Evolutionary conservation across 179 eudicot genomes (phyloP), one percentile per base, ranked within the genome.

Genomic region (Drosera spatulata): DNA sequence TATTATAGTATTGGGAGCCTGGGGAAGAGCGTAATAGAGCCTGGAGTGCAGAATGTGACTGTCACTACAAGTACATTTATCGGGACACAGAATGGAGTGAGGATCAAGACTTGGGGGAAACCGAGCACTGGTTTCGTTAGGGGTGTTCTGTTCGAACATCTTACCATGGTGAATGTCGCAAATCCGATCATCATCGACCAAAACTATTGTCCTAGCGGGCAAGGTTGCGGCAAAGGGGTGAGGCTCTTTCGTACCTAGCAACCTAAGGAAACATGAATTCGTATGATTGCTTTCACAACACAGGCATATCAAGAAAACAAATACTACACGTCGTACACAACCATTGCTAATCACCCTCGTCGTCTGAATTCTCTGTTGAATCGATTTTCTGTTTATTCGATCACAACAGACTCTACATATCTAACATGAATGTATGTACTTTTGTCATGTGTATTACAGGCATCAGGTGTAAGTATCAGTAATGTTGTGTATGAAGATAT

Each of bases 401-500:
- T 22, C 33, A 22, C 33, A 22, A 22, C 33, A 22, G 33, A 22
- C 33, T 22, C 33, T 22, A 22, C 33, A 22, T 22, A 22, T 22
- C 33, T 22, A 22, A 22, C 33, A 22, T 22, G 33, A 22, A 22
- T 22, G 33, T 22, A 22, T 22, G 33, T 22, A 22, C 33, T 22
- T 22, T 22, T 22, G 33, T 22, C 33, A 22, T 22, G 33, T 22
- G 33, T 22, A 22, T 22, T 22, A 22, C n/a, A 72, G 76, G 72
- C 42, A 53, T 85, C 88, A 0, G 88, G 94, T 3, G 69, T 85
- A 42, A 67, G 65, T 44, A 70, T 86, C 12, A 79, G 81, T 15
- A 69, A 73, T 39, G 76, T 86, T 33, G 71, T 70, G 39, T 86
- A 81, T 49, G 42, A 71, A 49, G 79, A 83, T 14, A 77, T 86